Percentiles rank a stretch among this genome's conserved stretches.
phyloP scores from a whole-genome alignment of 805 yeast genomes.

The Soucietia sequanensis region DNA sequence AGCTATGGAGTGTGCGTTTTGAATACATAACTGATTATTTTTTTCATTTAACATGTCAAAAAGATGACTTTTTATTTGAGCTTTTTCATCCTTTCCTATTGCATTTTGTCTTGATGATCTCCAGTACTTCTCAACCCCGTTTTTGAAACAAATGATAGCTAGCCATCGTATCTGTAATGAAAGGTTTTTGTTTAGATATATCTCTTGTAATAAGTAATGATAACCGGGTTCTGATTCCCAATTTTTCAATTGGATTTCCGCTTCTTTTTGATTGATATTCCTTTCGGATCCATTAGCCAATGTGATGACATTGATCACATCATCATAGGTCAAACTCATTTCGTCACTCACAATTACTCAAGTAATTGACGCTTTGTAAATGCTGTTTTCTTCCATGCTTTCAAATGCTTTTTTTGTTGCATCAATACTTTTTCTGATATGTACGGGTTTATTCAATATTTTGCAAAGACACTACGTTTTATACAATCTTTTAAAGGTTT shows the following conservation, averaged over 20 bases:
- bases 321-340: conserved; percentile 21
- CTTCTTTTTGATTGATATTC: conserved; percentile 53
- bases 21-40: conserved; percentile 71
- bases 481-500: no score
- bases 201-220: conserved; percentile 53
- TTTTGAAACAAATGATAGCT: conserved; percentile 83
- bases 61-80: conserved; percentile 54
- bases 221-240: conserved; percentile 71
- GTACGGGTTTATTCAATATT: no score
- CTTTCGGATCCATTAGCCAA: conserved; percentile 42
- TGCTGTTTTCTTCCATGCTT: no score
- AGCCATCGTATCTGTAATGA: conserved; percentile 79
- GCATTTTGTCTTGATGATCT: conserved; percentile 58
- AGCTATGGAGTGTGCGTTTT: conserved; percentile 82
- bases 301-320: conserved; percentile 26
- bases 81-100: conserved; percentile 64
- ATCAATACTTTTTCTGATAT: no score
- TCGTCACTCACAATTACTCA: no score
- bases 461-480: no score
- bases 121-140: conserved; percentile 86
- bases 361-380: no score
- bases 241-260: conserved; percentile 64
- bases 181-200: conserved; percentile 56
- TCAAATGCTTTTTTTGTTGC: no score
- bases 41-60: conserved; percentile 65